Conservation (phyloP, 257 asterid genomes). For the Jaltomata sinuosa region DNA sequence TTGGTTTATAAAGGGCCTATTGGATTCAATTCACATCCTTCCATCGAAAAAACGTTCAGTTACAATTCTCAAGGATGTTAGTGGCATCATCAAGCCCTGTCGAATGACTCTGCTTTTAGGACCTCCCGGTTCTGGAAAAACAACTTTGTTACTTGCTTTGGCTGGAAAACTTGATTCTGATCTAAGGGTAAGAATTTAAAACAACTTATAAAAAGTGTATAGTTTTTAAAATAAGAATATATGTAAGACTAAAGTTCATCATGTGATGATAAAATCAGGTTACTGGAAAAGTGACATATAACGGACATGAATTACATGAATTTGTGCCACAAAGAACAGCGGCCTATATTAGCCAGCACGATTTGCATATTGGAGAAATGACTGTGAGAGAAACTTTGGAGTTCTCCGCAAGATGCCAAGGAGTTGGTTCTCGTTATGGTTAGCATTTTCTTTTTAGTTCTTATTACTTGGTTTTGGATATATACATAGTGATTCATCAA, state of each 20-base stretch:
- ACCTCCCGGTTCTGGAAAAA: conserved; percentile 71
- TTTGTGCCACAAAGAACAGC: conserved; percentile 54
- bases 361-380: conserved; percentile 64
- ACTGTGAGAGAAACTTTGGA: conserved; percentile 70
- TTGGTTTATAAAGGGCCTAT: conserved; percentile 4
- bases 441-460: neutral
- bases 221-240: neutral
- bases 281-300: conserved; percentile 53
- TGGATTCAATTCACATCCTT: conserved; percentile 23
- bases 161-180: conserved; percentile 56
- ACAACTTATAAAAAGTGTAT: neutral
- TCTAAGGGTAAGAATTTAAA: conserved; percentile 24
- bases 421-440: conserved; percentile 72
- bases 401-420: conserved; percentile 69
- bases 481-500: neutral
- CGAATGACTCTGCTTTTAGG: conserved; percentile 61
- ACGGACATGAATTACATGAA: conserved; percentile 54
- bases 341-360: conserved; percentile 60
- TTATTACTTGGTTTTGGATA: neutral
- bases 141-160: conserved; percentile 52
- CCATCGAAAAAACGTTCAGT: conserved; percentile 36
- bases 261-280: conserved; percentile 12
- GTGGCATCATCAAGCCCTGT: conserved; percentile 59
- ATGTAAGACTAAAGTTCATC: neutral
- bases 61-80: conserved; percentile 44